Evolutionary conservation across 116 monocot genomes (phyloP), one percentile per base, ranked within the genome.

Genomic region (Posidonia oceanica): DNA sequence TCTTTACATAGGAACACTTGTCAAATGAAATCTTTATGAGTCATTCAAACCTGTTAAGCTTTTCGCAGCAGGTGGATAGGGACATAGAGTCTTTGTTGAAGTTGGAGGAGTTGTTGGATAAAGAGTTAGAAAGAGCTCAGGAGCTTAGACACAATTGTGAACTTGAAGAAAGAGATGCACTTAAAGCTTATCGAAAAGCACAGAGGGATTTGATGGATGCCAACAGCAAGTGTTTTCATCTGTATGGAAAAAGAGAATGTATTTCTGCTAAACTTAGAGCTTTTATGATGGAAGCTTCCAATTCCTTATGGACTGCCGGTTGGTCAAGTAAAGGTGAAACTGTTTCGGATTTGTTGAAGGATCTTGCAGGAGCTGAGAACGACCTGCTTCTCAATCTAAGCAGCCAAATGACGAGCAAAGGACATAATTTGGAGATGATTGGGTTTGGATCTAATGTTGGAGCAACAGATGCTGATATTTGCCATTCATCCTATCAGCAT

Each of bases 111-210:
- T 60, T 82, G 37, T 75, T 85, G 65, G 90, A 97, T 72, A 87
- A 83, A 66, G 97, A 89, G 53, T 75, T 97, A 75, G 92, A 92
- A 85, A 80, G 92, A 75, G 97, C 93, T 77, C 97, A 87, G 54
- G 87, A 89, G 74, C 77, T 75, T 41, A 87, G 97, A 66, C 74
- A 72, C 56, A 83, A 41, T 23, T 92, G 89, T 72, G 97, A 97
- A 80, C 70, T 82, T 76, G 85, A 87, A 74, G 97, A 97, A 81
- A 87, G 85, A 59, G 69, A 40, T 70, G 85, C 97, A 61, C 76
- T 97, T 2, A 85, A 78, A 82, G 87, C 82, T 51, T 89, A 87
- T 81, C 85, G 89, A 52, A 83, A 82, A 53, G 85, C 87, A 59
- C 97, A 92, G 71, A 85, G 79, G 57, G 85, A 83, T 79, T 83